These are phyloP conservation scores for Wickerhamiella bombiphila DNA, from an alignment of 805 yeast genomes.

Conservation along the genomic window DNA sequence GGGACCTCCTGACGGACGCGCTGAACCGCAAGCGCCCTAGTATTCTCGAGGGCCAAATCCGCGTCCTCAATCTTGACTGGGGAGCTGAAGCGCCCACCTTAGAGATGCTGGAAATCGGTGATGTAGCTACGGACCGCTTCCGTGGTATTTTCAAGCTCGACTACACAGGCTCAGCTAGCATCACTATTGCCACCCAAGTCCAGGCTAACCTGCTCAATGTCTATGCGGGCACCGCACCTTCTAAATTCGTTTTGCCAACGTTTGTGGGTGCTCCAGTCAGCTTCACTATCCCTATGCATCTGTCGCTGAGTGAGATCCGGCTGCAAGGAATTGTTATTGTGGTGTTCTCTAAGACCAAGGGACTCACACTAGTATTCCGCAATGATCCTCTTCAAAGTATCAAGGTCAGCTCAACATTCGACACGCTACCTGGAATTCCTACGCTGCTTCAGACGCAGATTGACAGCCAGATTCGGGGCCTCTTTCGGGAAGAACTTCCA, in stretches of 20 bases:
- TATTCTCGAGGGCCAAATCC: constrained; percentile 53
- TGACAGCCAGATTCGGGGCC: constrained; percentile 61
- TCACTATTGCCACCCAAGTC: constrained; percentile 62
- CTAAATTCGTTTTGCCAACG: constrained; percentile 47
- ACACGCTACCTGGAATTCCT: constrained; percentile 71
- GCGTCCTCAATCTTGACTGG: constrained; percentile 53
- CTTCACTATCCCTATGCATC: constrained; percentile 64
- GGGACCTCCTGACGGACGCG: constrained; percentile 52
- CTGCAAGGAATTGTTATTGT: constrained; percentile 71
- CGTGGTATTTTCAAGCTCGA: constrained; percentile 69
- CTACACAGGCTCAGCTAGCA: constrained; percentile 61
- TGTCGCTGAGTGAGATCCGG: constrained; percentile 55
- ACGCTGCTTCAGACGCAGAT: constrained; percentile 68
- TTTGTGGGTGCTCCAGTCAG: constrained; percentile 52
- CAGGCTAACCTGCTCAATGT: constrained; percentile 75
- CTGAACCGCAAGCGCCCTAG: constrained; percentile 48
- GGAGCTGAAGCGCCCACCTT: constrained; percentile 62
- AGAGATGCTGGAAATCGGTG: constrained; percentile 74
- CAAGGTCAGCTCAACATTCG: constrained; percentile 75
- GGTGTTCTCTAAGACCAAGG: constrained; percentile 68
- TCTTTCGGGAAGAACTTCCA: constrained; percentile 75
- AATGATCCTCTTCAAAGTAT: constrained; percentile 80
- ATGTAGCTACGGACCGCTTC: constrained; percentile 57
- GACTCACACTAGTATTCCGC: constrained; percentile 72
- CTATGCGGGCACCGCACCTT: constrained; percentile 30